phyloP scores from a whole-genome alignment of 495 filamentous ascomycete genomes.

The Hypoxylon trugodes region DNA sequence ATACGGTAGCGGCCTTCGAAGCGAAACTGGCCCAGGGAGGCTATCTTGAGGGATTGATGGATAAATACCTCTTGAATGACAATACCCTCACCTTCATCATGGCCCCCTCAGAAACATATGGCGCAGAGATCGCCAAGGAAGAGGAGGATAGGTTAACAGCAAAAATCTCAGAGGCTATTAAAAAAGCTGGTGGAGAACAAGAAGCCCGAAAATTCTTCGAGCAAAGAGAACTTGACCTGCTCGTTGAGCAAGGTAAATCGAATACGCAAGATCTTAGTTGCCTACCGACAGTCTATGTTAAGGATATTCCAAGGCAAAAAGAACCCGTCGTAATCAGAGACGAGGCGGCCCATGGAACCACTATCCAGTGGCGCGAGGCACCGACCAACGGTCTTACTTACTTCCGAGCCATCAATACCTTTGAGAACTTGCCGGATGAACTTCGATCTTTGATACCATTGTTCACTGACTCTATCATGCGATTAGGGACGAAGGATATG shows the following conservation, averaged over 20 bases:
- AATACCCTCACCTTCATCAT: slow-evolving; percentile 92
- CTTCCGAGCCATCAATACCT: slow-evolving; percentile 84
- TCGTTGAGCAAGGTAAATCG: slow-evolving; percentile 82
- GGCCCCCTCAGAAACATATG: slow-evolving; percentile 80
- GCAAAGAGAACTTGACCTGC: slow-evolving; percentile 78
- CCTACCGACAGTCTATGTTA: slow-evolving; percentile 84
- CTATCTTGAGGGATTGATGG: slow-evolving; percentile 84
- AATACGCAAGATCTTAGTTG: slow-evolving; percentile 84
- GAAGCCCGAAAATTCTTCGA: slow-evolving; percentile 74
- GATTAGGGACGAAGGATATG: slow-evolving; percentile 84
- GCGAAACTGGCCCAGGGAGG: slow-evolving; percentile 69
- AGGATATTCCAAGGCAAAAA: slow-evolving; percentile 83
- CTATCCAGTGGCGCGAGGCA: slow-evolving; percentile 89
- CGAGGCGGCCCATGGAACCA: slow-evolving; percentile 68
- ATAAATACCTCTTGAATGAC: slow-evolving; percentile 90
- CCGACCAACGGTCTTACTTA: slow-evolving; percentile 96
- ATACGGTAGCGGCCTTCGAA: slow-evolving; percentile 84
- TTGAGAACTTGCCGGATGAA: slow-evolving; percentile 84
- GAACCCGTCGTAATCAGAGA: slow-evolving; percentile 74
- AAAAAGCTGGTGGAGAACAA: slow-evolving; percentile 72
- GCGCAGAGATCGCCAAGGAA: slow-evolving; percentile 75
- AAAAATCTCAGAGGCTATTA: slow-evolving; percentile 74
- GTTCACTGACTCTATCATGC: slow-evolving; percentile 91
- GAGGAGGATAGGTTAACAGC: slow-evolving; percentile 73
- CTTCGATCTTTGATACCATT: slow-evolving; percentile 85